Evolutionary conservation across 2,329 filamentous ascomycete genomes (phyloP).

Genomic region (Sclerotinia spermophila): DNA sequence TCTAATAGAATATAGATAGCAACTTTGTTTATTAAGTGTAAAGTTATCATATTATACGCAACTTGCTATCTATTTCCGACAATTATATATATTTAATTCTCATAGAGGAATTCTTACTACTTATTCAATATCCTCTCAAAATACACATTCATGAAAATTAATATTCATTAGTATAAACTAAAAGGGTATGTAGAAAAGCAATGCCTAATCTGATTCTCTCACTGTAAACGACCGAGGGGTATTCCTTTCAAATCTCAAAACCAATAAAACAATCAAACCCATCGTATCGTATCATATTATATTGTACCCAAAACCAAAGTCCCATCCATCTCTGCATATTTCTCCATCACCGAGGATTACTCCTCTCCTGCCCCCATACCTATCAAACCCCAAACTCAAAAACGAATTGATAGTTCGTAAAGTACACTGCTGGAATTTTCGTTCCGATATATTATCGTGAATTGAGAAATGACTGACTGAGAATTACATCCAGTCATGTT

Average conservation of each 20-base stretch:
- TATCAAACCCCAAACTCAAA: not conserved
- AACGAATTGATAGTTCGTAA: not conserved
- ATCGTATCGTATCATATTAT: not conserved
- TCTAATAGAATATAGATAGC: too few species aligned
- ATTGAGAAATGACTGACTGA: not conserved
- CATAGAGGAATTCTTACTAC: too few species aligned
- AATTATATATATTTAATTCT: too few species aligned
- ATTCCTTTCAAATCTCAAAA: constrained; percentile 1
- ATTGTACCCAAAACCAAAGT: not conserved
- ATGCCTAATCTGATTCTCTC: not conserved
- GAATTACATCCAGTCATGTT: not conserved
- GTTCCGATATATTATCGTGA: not conserved
- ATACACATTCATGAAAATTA: not conserved
- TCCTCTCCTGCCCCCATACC: not conserved
- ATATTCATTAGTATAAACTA: not conserved
- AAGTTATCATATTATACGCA: too few species aligned
- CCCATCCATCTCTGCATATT: not conserved
- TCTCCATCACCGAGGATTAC: not conserved
- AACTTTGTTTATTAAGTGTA: too few species aligned
- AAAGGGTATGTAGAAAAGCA: not conserved
- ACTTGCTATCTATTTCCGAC: too few species aligned
- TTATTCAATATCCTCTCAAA: too few species aligned
- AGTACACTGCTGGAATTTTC: not conserved
- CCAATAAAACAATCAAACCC: not conserved
- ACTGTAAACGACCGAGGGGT: not conserved